Base-by-base conservation (phyloP, 2,329 filamentous ascomycete species). In the Colletotrichum eremochloae region DNA sequence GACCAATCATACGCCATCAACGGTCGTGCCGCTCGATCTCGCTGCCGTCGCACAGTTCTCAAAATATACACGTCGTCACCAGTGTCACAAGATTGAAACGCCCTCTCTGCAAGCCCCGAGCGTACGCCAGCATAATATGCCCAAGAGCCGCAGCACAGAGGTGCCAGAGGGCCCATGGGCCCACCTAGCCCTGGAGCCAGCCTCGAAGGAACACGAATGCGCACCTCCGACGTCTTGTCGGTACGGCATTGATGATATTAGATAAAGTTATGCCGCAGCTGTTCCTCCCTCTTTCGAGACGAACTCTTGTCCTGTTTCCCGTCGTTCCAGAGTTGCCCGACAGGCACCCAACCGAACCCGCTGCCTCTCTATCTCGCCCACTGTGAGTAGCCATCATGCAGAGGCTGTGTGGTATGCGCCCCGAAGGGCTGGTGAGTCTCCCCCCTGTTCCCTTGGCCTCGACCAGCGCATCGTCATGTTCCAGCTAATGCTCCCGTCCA, bases 81-180 rank as follows among this genome's bases (percentile, higher is more conserved):
- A 70, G 31, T 72, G 70, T 72, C 60, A 65, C 66, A 72, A 72
- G 46, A 69, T 36, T 72, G 70, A 72, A 72, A 72, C 70, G 70
- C 70, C 70, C 55, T 67, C 48, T 55, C 64, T 61, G 66, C 61
- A 72, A 72, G 70, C 70, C 70, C 70, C 70, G 70, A 72, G 70
- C 70, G 70, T 72, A 55, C 52, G 20, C 50, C 62, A 65, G 61
- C 36, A 50, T 48, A 61, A 56, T 7, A 53, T 55, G 62, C 62
- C 62, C 50, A 64, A 56, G 66, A 69, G 66, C 65, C 52, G 60
- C 68, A 68, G 56, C 65, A 63, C 55, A 64, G 61, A 68, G 65
- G 69, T 44, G 53, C 68, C 68, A 63, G 62, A 72, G 60, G 61
- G 50, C 48, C 24, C 48, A 29, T 14, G 50, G 29, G 46, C 20